These are phyloP conservation scores for Aspergillus ruber DNA, from an alignment of 2,329 filamentous ascomycete genomes.

Conservation along the genomic window DNA sequence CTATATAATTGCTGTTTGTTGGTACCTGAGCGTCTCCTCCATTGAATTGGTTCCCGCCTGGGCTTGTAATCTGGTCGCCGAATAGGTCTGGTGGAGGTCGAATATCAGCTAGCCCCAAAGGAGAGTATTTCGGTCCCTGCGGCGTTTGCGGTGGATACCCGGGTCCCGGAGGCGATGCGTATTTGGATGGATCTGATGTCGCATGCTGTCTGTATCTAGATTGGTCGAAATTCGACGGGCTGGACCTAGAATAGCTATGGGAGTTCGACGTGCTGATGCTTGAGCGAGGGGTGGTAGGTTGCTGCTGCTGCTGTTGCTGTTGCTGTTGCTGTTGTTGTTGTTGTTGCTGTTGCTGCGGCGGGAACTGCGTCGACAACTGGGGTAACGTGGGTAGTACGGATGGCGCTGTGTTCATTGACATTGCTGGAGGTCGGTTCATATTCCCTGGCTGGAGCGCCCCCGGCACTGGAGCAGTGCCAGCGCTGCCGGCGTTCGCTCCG, in stretches of 20 bases:
- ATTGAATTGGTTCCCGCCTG: constrained; percentile 56
- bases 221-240: constrained; percentile 59
- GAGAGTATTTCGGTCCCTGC: constrained; percentile 66
- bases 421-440: constrained; percentile 45
- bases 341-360: constrained; percentile 31
- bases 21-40: constrained; percentile 57
- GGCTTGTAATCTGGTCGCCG: constrained; percentile 62
- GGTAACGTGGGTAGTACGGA: constrained; percentile 52
- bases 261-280: constrained; percentile 58
- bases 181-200: constrained; percentile 61
- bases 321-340: constrained; percentile 22
- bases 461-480: constrained; percentile 42
- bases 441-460: constrained; percentile 55
- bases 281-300: constrained; percentile 51
- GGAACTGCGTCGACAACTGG: constrained; percentile 39
- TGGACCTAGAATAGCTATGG: constrained; percentile 78
- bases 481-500: constrained; percentile 29
- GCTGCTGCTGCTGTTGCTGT: constrained; percentile 10
- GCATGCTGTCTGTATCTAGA: constrained; percentile 58
- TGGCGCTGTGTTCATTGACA: constrained; percentile 53
- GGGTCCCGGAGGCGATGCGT: constrained; percentile 42
- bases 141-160: constrained; percentile 50
- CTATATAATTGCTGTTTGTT: constrained; percentile 84
- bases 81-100: constrained; percentile 75
- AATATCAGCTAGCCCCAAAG: constrained; percentile 86